Conservation (phyloP, 2,329 filamentous ascomycete species). For the Shiraia sp. region DNA sequence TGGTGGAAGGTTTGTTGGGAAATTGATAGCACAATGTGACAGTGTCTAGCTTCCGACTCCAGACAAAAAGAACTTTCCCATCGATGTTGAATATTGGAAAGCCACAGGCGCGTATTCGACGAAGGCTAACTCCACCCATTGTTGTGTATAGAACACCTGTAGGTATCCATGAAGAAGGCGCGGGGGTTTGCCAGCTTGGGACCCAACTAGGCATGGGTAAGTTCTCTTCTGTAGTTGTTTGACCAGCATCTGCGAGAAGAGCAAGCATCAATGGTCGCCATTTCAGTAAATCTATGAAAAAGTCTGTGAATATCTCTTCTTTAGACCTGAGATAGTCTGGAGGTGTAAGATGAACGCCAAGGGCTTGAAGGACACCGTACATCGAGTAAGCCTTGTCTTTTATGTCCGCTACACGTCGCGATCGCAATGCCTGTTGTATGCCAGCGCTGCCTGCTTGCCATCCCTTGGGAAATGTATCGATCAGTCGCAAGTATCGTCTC, state of each 20-base stretch:
- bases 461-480: background rate
- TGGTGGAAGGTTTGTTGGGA: background rate
- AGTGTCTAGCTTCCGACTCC: background rate
- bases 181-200: background rate
- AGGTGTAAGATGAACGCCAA: background rate
- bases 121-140: background rate
- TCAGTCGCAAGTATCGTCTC: background rate
- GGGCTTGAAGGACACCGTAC: background rate
- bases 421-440: background rate
- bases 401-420: background rate
- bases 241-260: background rate
- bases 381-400: constrained; percentile 1
- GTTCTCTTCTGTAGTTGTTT: background rate
- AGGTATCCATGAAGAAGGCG: background rate
- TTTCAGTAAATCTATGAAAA: background rate
- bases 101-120: background rate
- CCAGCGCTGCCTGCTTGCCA: background rate
- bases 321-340: background rate
- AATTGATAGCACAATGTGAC: background rate
- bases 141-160: background rate
- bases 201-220: background rate
- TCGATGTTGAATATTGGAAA: background rate
- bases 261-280: background rate
- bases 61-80: background rate
- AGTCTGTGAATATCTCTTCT: background rate